Percentiles rank a stretch among this genome's conserved stretches.
phyloP scores from a whole-genome alignment of 2,329 filamentous ascomycete genomes.

The Sclerotiophoma versabilis region DNA sequence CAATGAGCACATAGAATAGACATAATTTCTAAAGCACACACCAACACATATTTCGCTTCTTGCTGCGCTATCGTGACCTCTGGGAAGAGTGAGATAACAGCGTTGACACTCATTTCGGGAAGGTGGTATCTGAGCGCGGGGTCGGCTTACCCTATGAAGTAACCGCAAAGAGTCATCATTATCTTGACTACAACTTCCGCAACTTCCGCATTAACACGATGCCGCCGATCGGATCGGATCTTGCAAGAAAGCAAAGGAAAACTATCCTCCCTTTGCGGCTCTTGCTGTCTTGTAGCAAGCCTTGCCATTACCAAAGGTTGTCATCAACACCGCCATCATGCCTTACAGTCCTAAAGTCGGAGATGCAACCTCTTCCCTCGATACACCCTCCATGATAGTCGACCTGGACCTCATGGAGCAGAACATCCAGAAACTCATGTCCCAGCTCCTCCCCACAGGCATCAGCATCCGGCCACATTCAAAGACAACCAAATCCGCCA shows the following conservation, averaged over 20 bases:
- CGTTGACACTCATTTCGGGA: conserved; percentile 12
- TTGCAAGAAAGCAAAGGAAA: not conserved
- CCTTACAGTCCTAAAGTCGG: conserved; percentile 54
- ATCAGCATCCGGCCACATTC: conserved; percentile 59
- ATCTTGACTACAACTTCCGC: not conserved
- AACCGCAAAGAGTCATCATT: conserved; percentile 4
- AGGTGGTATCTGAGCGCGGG: conserved; percentile 18
- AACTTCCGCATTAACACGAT: not conserved
- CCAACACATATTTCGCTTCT: not conserved
- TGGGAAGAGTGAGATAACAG: conserved; percentile 5
- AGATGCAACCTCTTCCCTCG: conserved; percentile 54
- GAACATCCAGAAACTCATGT: conserved; percentile 59
- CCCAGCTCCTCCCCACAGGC: conserved; percentile 55
- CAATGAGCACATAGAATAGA: conserved; percentile 7
- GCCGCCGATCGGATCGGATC: not conserved
- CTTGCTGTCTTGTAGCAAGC: not conserved
- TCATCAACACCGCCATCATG: conserved; percentile 22
- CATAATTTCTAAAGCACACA: conserved; percentile 14
- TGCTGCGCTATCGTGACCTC: not conserved
- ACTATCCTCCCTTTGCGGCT: not conserved
- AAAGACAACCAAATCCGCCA: conserved; percentile 61
- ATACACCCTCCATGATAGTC: conserved; percentile 65
- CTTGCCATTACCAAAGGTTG: no score
- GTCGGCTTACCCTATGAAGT: conserved; percentile 11
- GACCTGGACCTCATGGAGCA: conserved; percentile 60